phyloP scores from a whole-genome alignment of 2,329 filamentous ascomycete species.

The Teratosphaeria pseudoeucalypti region DNA sequence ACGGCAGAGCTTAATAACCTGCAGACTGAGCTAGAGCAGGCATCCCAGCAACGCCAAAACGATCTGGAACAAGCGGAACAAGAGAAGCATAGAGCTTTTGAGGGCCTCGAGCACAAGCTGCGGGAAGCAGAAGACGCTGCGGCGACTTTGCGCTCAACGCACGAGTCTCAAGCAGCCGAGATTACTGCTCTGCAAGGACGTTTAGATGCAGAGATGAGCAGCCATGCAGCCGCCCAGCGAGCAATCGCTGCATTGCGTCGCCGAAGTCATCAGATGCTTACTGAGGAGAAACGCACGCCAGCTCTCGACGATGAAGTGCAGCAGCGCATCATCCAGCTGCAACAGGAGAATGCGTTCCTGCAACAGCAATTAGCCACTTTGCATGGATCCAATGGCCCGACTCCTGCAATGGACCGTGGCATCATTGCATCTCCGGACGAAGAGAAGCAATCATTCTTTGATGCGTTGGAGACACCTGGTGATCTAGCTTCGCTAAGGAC shows the following conservation, averaged over 20 bases:
- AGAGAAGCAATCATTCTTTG: not conserved
- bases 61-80: conserved; percentile 1
- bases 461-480: not conserved
- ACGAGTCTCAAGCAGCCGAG: conserved; percentile 8
- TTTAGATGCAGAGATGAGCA: conserved; percentile 16
- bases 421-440: not conserved
- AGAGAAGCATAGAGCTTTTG: not conserved
- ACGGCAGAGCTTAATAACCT: conserved; percentile 2
- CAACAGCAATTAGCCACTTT: conserved; percentile 9
- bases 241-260: conserved; percentile 3
- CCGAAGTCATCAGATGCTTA: conserved; percentile 5
- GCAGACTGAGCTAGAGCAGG: conserved; percentile 3
- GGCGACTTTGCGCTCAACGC: conserved; percentile 4
- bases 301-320: not conserved
- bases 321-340: not conserved
- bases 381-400: not conserved
- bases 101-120: conserved; percentile 3
- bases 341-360: conserved; percentile 11
- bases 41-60: not conserved
- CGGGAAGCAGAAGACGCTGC: conserved; percentile 1
- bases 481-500: not conserved
- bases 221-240: conserved; percentile 15
- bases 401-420: not conserved
- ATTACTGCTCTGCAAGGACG: conserved; percentile 15
- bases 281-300: not conserved